Evolutionary conservation across 352 stramenopile genomes (phyloP), one percentile per base, ranked within the genome.

Genomic region (Phytophthora constricta): DNA sequence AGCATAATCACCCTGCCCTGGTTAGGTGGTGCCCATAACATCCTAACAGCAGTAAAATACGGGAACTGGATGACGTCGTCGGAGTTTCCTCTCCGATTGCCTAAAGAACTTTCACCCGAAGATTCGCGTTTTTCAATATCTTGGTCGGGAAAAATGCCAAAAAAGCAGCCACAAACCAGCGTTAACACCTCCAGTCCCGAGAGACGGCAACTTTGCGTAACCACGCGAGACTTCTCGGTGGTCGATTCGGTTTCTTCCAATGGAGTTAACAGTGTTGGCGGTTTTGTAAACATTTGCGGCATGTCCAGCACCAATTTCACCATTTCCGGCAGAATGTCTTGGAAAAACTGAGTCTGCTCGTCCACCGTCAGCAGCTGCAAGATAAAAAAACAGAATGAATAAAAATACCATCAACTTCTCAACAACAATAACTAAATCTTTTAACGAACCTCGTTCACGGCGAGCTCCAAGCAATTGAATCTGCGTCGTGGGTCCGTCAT

Each of bases 91-190:
- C 50, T 48, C 41, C 55, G 68, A 42, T 48, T 62, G 58, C 19
- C 45, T 5, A 60, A 49, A 20, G 54, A 14, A 7, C 54, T 70
- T 1, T 33, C 3, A 5, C 74, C 49, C 16, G 52, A 8, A 19
- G 43, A 27, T 19, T 19, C 34, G 3, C 7, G 41, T 17, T 77
- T 61, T 16, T 17, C n/a, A 22, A 65, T 65, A 17, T 71, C 72
- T 67, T 90, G 80, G 16, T 75, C 68, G 14, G 83, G 80, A 53
- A 91, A 89, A 26, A 92, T 70, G 27, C 75, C 62, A 19, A 91
- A 89, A 55, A 94, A 92, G 50, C 79, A 87, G 25, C 72, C 74
- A 5, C 72, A 76, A 3, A 93, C 58, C 22, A 93, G 42, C 34
- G 74, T 63, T 11, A 90, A 56, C 2, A 70, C 57, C 58, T 92